These are phyloP conservation scores for Alisma plantagoaquatica DNA, from an alignment of 106 monocot species.

Conservation along the genomic window DNA sequence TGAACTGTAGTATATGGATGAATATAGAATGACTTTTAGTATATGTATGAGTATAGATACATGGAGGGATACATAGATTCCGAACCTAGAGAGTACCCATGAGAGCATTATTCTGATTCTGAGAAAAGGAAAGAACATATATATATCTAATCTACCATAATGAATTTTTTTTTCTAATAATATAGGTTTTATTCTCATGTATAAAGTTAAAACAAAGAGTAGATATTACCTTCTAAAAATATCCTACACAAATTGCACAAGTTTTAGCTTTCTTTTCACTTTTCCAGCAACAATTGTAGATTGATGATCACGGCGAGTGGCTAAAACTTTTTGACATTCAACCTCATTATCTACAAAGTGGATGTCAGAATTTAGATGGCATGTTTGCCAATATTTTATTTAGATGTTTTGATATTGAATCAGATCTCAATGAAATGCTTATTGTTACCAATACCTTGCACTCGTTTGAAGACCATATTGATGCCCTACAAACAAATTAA, in stretches of 20 bases:
- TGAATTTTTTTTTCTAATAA: too few relatives aligned
- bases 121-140: slow-evolving; percentile 1
- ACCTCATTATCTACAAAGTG: slow-evolving; percentile 51
- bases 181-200: too few relatives aligned
- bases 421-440: too few relatives aligned
- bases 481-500: too few relatives aligned
- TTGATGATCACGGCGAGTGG: slow-evolving; percentile 64
- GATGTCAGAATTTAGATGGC: slow-evolving; percentile 63
- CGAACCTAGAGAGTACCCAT: slow-evolving; percentile 83
- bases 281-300: slow-evolving; percentile 35
- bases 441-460: too few relatives aligned
- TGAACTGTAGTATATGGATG: slow-evolving; percentile 59
- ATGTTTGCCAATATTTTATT: too few relatives aligned
- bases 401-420: too few relatives aligned
- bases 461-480: too few relatives aligned
- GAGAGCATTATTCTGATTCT: slow-evolving; percentile 72
- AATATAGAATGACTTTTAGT: too few relatives aligned
- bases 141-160: background rate
- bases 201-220: background rate
- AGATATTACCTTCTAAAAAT: slow-evolving; percentile 57
- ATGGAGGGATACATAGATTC: slow-evolving; percentile 59
- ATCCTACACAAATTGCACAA: slow-evolving; percentile 90
- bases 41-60: slow-evolving; percentile 52
- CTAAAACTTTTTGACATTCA: slow-evolving; percentile 42
- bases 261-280: slow-evolving; percentile 71